Base-by-base conservation (phyloP, 331 rosid genomes). In the Erythrophleum ivorense region DNA sequence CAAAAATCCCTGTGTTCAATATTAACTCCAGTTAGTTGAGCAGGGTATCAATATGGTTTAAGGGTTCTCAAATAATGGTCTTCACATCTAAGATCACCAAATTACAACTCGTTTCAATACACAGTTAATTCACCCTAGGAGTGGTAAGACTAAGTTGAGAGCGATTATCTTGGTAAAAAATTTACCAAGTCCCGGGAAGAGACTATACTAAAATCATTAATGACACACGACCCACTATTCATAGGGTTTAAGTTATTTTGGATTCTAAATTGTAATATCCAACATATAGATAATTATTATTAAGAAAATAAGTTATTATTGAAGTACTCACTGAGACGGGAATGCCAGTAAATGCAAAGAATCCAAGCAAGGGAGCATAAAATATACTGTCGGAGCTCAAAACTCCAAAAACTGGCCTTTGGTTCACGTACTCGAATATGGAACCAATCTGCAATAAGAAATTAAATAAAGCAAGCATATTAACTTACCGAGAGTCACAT, bases 331-430 rank as follows among this genome's bases (percentile, higher is more conserved):
- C 99, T 74, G 99, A 88, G 73, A 89, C 66, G 48, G 98, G 99
- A 87, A 92, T 85, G 84, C 99, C 98, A 5, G 99, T 91, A 67
- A 96, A 75, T 57, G 91, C 86, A 58, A 96, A 96, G 66, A 96
- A 96, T 19, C 95, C 99, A 71, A 96, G 98, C 89, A 96, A 41
- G 31, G 98, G 99, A 80, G 90, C 92, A 82, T 96, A 96, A 40
- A 96, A 94, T 31, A 90, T 73, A 78, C 97, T 94, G 85, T 96
- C 98, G 1, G 97, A 83, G 53, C 78, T 59, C 82, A 96, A 82
- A 70, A 94, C 73, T 55, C 99, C 99, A 41, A 96, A 96, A 7
- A 92, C 97, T 1, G 98, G 98, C 82, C 46, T 94, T 53, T 91
- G 89, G 78, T 96, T 96, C 73, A 85, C 92, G 67, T 92, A 96